A percentile compares a stretch with the other conserved stretches of the same genome.
Conservation (phyloP, 768 basidiomycete genomes). For the Suillus occidentalis region DNA sequence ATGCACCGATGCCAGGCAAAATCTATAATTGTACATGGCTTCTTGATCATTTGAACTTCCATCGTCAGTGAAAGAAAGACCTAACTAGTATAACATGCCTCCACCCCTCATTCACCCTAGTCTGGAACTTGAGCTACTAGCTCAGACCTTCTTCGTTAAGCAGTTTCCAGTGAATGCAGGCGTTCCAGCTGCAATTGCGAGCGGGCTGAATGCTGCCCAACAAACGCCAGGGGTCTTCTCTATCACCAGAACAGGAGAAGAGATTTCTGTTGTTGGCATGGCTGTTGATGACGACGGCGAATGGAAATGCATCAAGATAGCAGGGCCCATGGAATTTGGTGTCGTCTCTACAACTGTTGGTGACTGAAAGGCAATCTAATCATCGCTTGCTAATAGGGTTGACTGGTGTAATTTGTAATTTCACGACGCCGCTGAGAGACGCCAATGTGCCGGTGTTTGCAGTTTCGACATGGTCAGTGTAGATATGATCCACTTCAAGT, state of each 20-base stretch:
- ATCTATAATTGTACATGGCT: conserved; percentile 5
- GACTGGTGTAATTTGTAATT: conserved; percentile 55
- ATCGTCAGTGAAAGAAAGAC: background rate
- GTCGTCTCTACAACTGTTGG: conserved; percentile 8
- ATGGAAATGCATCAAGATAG: conserved; percentile 63
- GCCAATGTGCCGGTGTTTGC: conserved; percentile 58
- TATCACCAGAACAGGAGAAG: conserved; percentile 58
- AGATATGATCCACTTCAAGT: background rate
- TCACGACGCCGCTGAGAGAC: conserved; percentile 52
- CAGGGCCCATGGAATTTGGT: conserved; percentile 70
- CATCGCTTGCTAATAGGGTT: conserved; percentile 37
- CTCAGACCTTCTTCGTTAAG: conserved; percentile 46
- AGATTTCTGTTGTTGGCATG: conserved; percentile 60
- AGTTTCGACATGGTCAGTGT: conserved; percentile 58
- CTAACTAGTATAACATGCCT: conserved; percentile 28
- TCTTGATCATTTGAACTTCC: background rate
- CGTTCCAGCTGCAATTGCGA: conserved; percentile 28
- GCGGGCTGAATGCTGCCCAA: conserved; percentile 31
- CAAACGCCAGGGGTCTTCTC: conserved; percentile 44
- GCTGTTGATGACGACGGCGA: conserved; percentile 38
- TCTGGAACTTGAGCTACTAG: conserved; percentile 48
- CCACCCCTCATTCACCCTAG: conserved; percentile 47
- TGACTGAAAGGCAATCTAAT: background rate
- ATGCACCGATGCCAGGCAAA: background rate
- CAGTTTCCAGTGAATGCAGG: conserved; percentile 35